phyloP scores from a whole-genome alignment of 345 rosid species.

The Alliaria petiolata region DNA sequence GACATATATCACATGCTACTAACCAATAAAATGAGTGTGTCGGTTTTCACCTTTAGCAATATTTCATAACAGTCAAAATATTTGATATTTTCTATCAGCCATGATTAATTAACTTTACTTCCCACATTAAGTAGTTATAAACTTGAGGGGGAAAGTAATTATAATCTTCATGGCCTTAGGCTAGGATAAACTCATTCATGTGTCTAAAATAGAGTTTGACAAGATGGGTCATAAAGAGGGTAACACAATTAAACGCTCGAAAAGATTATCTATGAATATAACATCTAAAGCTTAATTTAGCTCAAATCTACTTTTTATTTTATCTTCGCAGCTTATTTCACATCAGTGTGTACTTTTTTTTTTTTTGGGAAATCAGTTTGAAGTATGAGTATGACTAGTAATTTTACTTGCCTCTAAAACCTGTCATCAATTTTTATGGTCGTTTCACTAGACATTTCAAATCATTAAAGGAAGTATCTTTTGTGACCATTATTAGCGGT shows the following conservation, averaged over 20 bases:
- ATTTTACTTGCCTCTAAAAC: not conserved
- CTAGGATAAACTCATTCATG: conserved; percentile 1
- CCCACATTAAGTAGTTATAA: not conserved
- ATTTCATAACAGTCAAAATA: conserved; percentile 10
- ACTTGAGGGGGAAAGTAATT: not conserved
- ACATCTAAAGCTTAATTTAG: conserved; percentile 11
- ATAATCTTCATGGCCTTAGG: not conserved
- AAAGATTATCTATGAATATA: not conserved
- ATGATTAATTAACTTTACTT: conserved; percentile 21
- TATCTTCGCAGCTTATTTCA: conserved; percentile 5
- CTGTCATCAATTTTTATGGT: not conserved
- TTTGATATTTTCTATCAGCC: not conserved
- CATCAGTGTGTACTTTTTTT: conserved; percentile 15
- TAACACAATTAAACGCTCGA: not conserved
- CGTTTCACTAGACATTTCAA: conserved; percentile 8
- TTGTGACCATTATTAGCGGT: not conserved
- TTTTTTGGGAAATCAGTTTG: not conserved
- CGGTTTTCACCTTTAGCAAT: conserved; percentile 25
- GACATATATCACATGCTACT: conserved; percentile 31
- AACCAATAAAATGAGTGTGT: conserved; percentile 33
- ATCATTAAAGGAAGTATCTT: not conserved
- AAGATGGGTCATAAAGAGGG: conserved; percentile 24
- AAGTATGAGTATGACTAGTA: not conserved
- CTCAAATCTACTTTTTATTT: not conserved
- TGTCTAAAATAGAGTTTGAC: conserved; percentile 25